Evolutionary conservation across 1,284 basidiomycete species (phyloP).

Genomic region (Rhizopogon parksii): DNA sequence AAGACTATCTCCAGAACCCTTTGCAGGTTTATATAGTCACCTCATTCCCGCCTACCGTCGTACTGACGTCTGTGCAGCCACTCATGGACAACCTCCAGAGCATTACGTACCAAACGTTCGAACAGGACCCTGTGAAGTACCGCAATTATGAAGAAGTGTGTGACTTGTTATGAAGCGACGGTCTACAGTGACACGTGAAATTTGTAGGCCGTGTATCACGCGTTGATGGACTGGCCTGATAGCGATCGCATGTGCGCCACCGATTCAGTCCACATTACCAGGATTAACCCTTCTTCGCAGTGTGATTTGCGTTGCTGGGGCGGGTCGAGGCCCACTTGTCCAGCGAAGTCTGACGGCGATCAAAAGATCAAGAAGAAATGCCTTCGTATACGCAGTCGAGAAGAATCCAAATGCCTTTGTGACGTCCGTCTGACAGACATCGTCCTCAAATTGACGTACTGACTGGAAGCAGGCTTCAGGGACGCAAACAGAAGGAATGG

Average conservation of each 20-base stretch:
- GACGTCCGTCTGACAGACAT: conserved; percentile 52
- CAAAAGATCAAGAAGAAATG: conserved; percentile 59
- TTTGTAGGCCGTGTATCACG: conserved; percentile 70
- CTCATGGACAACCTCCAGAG: conserved; percentile 96
- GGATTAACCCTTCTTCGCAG: conserved; percentile 35
- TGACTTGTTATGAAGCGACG: conserved; percentile 9
- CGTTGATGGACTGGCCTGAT: conserved; percentile 66
- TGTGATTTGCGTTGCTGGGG: conserved; percentile 86
- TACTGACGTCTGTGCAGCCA: conserved; percentile 47
- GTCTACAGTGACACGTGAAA: conserved; percentile 10
- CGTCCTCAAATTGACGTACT: conserved; percentile 13
- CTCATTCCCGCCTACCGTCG: not conserved
- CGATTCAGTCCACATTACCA: conserved; percentile 11
- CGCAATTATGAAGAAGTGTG: conserved; percentile 85
- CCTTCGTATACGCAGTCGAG: conserved; percentile 83
- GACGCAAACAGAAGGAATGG: conserved; percentile 80
- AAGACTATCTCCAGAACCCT: conserved; percentile 93
- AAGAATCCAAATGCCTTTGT: conserved; percentile 94
- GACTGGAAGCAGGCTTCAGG: conserved; percentile 60
- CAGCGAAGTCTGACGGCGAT: conserved; percentile 78
- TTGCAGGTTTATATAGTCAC: conserved; percentile 55
- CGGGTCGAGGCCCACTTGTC: conserved; percentile 93
- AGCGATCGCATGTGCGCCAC: conserved; percentile 47
- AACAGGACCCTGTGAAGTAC: conserved; percentile 97
- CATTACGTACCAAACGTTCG: conserved; percentile 95